Percentiles rank a stretch among this genome's conserved stretches.
Evolutionary conservation across 164 flowering plant species (phyloP).

Genomic region (Amborella trichopoda): DNA sequence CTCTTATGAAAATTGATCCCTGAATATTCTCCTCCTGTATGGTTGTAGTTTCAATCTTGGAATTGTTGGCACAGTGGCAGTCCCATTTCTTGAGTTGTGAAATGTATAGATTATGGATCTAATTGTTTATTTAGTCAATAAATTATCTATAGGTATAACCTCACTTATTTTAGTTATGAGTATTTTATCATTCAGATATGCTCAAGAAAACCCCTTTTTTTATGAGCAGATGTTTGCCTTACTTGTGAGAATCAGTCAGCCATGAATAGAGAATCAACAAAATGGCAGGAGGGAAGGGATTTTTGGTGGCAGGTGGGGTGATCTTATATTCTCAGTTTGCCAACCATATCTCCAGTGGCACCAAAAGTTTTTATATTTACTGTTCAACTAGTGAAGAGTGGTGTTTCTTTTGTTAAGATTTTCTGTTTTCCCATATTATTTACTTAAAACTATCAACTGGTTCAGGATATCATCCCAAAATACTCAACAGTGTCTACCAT

Average conservation of each 20-base stretch:
- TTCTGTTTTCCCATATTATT: neutral
- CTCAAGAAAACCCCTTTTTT: neutral
- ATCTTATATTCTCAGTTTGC: neutral
- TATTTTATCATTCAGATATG: too few species aligned
- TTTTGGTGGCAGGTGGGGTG: conserved; percentile 94
- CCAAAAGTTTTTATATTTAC: too few species aligned
- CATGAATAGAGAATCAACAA: conserved; percentile 59
- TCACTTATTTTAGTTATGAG: too few species aligned
- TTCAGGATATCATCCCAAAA: conserved; percentile 73
- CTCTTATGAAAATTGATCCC: too few species aligned
- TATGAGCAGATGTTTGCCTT: conserved; percentile 53
- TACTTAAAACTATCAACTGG: neutral
- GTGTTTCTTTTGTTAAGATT: neutral
- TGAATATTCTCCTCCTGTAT: too few species aligned
- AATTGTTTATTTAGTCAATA: too few species aligned
- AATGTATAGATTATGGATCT: too few species aligned
- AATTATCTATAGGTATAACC: too few species aligned
- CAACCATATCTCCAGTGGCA: neutral
- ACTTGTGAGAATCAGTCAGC: conserved; percentile 78
- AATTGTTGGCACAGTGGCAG: too few species aligned
- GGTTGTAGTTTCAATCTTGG: too few species aligned
- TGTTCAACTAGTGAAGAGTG: neutral
- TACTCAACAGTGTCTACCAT: conserved; percentile 60
- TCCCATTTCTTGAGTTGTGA: too few species aligned
- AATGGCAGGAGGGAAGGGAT: conserved; percentile 77